A percentile compares a stretch with the other conserved stretches of the same genome.
phyloP scores from a whole-genome alignment of 176 grass and related monocot species.

The Calamus simplicifolius region DNA sequence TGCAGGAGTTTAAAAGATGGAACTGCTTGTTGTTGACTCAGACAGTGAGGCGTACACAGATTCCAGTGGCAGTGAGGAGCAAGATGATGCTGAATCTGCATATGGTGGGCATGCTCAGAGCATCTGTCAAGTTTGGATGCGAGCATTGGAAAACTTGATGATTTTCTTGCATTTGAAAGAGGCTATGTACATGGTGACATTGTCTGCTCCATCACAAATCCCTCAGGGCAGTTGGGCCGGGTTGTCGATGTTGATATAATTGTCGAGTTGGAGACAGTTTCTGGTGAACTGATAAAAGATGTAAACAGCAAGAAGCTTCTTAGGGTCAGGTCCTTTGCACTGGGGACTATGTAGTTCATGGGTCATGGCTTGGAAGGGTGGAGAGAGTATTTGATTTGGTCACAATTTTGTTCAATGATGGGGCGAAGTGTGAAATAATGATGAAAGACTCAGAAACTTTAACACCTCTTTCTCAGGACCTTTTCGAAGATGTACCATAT shows the following conservation, averaged over 20 bases:
- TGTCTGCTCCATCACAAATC: slow-evolving; percentile 53
- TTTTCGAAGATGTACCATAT: slow-evolving; percentile 68
- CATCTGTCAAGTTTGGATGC: slow-evolving; percentile 80
- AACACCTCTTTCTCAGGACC: slow-evolving; percentile 41
- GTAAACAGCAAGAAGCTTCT: slow-evolving; percentile 77
- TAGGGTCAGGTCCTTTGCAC: slow-evolving; percentile 71
- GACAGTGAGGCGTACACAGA: slow-evolving; percentile 57
- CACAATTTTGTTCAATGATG: slow-evolving; percentile 62
- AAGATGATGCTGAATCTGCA: slow-evolving; percentile 50
- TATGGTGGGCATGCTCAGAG: slow-evolving; percentile 52
- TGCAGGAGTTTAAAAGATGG: slow-evolving; percentile 35
- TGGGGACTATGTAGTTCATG: slow-evolving; percentile 72
- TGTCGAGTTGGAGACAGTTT: slow-evolving; percentile 76
- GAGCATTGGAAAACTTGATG: slow-evolving; percentile 80
- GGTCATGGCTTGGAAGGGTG: slow-evolving; percentile 84
- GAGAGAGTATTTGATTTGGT: slow-evolving; percentile 69
- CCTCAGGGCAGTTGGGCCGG: slow-evolving; percentile 67
- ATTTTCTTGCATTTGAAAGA: slow-evolving; percentile 83
- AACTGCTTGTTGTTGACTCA: slow-evolving; percentile 54
- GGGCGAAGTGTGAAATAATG: slow-evolving; percentile 68
- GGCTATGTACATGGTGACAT: slow-evolving; percentile 78
- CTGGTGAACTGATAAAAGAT: slow-evolving; percentile 55
- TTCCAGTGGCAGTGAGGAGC: slow-evolving; percentile 80
- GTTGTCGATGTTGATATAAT: slow-evolving; percentile 58
- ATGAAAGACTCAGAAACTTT: slow-evolving; percentile 61